phyloP scores from a whole-genome alignment of 129 eudicot genomes.

The Mikania micrantha region DNA sequence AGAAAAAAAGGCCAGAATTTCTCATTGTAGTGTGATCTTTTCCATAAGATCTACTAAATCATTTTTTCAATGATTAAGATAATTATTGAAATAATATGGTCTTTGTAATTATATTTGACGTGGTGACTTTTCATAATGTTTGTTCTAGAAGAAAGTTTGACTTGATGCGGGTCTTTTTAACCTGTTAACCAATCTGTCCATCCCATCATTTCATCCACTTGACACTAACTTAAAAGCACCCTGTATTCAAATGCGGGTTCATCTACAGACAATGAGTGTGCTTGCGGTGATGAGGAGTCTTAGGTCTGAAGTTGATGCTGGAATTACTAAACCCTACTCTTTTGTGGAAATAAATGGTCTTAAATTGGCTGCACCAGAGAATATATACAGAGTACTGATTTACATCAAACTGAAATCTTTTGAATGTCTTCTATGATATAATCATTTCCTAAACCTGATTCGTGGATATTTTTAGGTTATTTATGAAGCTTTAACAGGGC shows the following conservation, averaged over 20 bases:
- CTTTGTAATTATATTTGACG: background rate
- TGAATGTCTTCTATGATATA: background rate
- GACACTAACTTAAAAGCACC: background rate
- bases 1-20: background rate
- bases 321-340: conserved; percentile 69
- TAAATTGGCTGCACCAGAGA: conserved; percentile 86
- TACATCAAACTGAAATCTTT: background rate
- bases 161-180: background rate
- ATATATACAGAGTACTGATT: conserved; percentile 65
- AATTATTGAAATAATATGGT: background rate
- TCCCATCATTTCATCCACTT: background rate
- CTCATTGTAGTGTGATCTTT: background rate
- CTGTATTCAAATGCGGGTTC: background rate
- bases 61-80: background rate
- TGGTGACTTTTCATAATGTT: background rate
- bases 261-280: conserved; percentile 95
- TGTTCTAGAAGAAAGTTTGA: background rate
- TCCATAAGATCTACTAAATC: background rate
- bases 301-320: conserved; percentile 82
- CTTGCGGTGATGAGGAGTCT: conserved; percentile 81
- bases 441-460: background rate
- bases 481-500: conserved; percentile 89
- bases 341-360: conserved; percentile 94
- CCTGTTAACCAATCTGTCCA: background rate
- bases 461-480: conserved; percentile 57